Conservation (phyloP, 257 asterid genomes). For the Gardenia jasminoides region DNA sequence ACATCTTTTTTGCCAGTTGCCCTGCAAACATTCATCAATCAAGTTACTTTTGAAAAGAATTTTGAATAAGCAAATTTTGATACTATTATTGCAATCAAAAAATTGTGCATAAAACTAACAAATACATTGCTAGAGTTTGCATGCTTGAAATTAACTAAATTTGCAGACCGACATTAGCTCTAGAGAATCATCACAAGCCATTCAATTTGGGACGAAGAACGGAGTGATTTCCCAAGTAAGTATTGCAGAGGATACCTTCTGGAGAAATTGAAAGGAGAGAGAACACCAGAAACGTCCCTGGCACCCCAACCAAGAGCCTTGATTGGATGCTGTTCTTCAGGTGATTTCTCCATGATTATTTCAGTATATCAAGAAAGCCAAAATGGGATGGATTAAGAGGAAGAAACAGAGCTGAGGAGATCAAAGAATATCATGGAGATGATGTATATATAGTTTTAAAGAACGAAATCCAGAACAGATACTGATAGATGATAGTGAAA, state of each 20-base stretch:
- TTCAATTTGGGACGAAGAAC: not conserved
- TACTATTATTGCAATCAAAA: not conserved
- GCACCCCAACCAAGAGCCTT: slow-evolving; percentile 29
- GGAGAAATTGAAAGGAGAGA: slow-evolving; percentile 19
- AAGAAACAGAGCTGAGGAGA: not conserved
- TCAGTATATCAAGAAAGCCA: not conserved
- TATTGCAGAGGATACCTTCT: not conserved
- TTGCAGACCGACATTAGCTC: no score
- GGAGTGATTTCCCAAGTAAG: not conserved
- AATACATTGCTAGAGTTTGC: not conserved
- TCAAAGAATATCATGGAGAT: not conserved
- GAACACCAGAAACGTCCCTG: slow-evolving; percentile 15
- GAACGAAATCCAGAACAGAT: not conserved
- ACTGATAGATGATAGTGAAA: not conserved
- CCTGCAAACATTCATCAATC: slow-evolving; percentile 20
- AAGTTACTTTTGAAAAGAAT: not conserved
- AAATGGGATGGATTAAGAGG: not conserved
- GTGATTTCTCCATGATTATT: slow-evolving; percentile 9
- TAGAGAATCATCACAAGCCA: not conserved
- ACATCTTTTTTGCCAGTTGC: slow-evolving; percentile 41
- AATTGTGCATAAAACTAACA: not conserved
- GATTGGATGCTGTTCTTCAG: slow-evolving; percentile 8
- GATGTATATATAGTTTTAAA: not conserved
- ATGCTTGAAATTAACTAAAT: no score
- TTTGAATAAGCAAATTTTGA: not conserved